Conservation (phyloP, 176 grass and related monocot species). For the Canna indica region DNA sequence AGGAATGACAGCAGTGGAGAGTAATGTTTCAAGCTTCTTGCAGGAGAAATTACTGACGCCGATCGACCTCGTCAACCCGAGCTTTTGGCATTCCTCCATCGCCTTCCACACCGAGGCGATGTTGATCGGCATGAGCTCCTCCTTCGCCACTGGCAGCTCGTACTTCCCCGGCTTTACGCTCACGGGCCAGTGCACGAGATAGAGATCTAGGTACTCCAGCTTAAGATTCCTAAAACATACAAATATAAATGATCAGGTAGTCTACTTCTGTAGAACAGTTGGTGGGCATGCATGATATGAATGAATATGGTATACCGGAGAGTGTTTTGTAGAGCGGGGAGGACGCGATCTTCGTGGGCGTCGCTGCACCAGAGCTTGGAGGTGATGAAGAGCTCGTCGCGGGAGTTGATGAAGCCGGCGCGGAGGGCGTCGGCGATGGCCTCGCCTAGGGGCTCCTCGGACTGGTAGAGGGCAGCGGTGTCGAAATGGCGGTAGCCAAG, state of each 20-base stretch:
- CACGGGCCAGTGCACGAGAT: conserved; percentile 20
- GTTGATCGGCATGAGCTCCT: conserved; percentile 39
- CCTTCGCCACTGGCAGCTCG: conserved; percentile 26
- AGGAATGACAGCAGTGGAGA: conserved; percentile 30
- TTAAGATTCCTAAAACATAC: conserved; percentile 1
- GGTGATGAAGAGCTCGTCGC: conserved; percentile 43
- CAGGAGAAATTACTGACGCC: conserved; percentile 65
- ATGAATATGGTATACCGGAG: background rate
- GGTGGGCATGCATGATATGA: background rate
- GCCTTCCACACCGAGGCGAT: conserved; percentile 39
- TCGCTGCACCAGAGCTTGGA: conserved; percentile 45
- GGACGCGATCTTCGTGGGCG: conserved; percentile 12
- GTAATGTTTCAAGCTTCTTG: conserved; percentile 38
- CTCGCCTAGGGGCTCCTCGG: conserved; percentile 36
- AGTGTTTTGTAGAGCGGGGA: background rate
- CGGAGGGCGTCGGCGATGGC: conserved; percentile 32
- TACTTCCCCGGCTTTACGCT: conserved; percentile 32
- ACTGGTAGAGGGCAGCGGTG: conserved; percentile 33
- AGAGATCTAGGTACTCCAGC: conserved; percentile 15
- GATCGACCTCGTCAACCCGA: conserved; percentile 48
- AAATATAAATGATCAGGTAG: background rate
- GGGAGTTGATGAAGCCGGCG: conserved; percentile 27
- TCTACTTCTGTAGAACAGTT: background rate
- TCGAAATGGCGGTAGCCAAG: conserved; percentile 45
- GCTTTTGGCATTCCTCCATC: conserved; percentile 51